Percentiles rank a stretch among this genome's conserved stretches.
Evolutionary conservation across 2,329 filamentous ascomycete species (phyloP).

Genomic region (Chrysoporthe cubensis): DNA sequence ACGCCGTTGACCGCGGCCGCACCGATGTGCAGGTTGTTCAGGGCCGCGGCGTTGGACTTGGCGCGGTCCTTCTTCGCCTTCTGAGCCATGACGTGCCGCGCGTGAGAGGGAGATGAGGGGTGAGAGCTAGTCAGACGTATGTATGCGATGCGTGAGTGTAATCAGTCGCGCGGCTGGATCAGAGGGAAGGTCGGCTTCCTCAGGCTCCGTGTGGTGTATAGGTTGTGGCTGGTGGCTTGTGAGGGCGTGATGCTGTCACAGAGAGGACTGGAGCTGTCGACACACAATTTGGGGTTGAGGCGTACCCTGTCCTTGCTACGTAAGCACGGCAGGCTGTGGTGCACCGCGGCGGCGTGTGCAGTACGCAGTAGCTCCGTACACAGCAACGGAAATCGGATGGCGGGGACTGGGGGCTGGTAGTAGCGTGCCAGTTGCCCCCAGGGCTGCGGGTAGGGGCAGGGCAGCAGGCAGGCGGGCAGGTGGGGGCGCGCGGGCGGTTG

Average conservation of each 20-base stretch:
- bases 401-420: neutral
- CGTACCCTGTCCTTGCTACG: too few relatives aligned
- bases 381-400: neutral
- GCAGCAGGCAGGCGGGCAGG: neutral
- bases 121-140: constrained; percentile 8
- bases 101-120: neutral
- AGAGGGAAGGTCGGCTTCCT: neutral
- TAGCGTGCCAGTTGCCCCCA: neutral
- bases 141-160: neutral
- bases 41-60: constrained; percentile 74
- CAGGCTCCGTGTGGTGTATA: too few relatives aligned
- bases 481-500: constrained; percentile 14
- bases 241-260: too few relatives aligned
- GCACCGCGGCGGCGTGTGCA: neutral
- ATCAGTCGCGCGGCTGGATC: neutral
- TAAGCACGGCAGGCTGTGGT: too few relatives aligned
- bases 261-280: too few relatives aligned
- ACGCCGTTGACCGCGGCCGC: constrained; percentile 71
- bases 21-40: constrained; percentile 82
- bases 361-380: neutral
- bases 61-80: constrained; percentile 70
- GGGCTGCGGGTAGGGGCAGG: constrained; percentile 3
- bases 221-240: too few relatives aligned
- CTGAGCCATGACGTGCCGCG: constrained; percentile 54
- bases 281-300: too few relatives aligned